phyloP scores from a whole-genome alignment of 805 yeast genomes.

The Isabelozyma gotoi region DNA sequence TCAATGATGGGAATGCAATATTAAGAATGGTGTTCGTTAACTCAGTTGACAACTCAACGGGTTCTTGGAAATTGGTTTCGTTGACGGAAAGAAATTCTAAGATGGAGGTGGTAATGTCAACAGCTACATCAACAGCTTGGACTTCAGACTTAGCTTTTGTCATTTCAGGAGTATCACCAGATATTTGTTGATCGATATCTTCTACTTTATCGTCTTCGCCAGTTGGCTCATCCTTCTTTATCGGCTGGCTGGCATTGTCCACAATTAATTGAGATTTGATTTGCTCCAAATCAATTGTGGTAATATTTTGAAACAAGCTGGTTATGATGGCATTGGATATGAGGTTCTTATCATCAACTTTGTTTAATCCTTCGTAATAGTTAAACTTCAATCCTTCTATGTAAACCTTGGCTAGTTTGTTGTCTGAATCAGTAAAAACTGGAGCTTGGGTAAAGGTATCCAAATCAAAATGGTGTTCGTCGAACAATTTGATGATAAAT shows the following conservation, averaged over 20 bases:
- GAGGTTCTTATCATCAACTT: slow-evolving; percentile 15
- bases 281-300: slow-evolving; percentile 27
- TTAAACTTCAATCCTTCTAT: slow-evolving; percentile 45
- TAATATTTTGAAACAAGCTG: slow-evolving; percentile 19
- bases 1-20: slow-evolving; percentile 27
- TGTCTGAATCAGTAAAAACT: slow-evolving; percentile 8
- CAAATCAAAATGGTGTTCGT: slow-evolving; percentile 14
- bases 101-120: slow-evolving; percentile 76
- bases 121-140: slow-evolving; percentile 64
- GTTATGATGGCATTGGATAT: slow-evolving; percentile 19
- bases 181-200: slow-evolving; percentile 23
- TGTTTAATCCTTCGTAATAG: slow-evolving; percentile 26
- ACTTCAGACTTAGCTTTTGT: slow-evolving; percentile 49
- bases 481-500: slow-evolving; percentile 39
- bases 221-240: slow-evolving; percentile 15
- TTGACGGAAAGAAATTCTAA: slow-evolving; percentile 54
- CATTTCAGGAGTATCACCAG: slow-evolving; percentile 37
- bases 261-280: slow-evolving; percentile 24
- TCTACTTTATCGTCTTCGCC: slow-evolving; percentile 8
- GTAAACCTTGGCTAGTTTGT: slow-evolving; percentile 32
- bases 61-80: slow-evolving; percentile 20
- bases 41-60: slow-evolving; percentile 18
- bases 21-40: slow-evolving; percentile 18
- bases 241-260: slow-evolving; percentile 36
- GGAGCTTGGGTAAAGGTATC: slow-evolving; percentile 4